Conservation (phyloP, 768 basidiomycete genomes). For the Pleurotus sapidus region DNA sequence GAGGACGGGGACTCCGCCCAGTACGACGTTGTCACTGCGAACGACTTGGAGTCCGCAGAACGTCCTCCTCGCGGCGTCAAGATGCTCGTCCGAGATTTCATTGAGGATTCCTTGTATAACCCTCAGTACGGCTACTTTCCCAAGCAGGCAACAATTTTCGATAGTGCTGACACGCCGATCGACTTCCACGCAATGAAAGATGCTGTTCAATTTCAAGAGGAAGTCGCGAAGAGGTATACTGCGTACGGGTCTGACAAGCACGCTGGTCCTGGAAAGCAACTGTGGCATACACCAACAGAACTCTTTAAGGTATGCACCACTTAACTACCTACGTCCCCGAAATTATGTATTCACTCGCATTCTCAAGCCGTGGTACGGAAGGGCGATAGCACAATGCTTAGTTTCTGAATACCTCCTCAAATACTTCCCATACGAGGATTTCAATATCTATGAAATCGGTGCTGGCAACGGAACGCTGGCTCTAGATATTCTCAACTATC, state of each 20-base stretch:
- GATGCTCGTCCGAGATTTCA: constrained; percentile 95
- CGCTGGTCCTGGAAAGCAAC: constrained; percentile 77
- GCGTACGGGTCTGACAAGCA: constrained; percentile 60
- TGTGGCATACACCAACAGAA: constrained; percentile 99
- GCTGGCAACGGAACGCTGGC: constrained; percentile 98
- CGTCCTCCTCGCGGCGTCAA: constrained; percentile 78
- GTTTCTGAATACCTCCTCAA: constrained; percentile 91
- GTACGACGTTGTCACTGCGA: constrained; percentile 63
- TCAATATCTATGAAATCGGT: constrained; percentile 95
- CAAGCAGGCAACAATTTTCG: constrained; percentile 88
- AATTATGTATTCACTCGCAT: not conserved
- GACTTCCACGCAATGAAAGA: constrained; percentile 69
- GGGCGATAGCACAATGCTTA: constrained; percentile 85
- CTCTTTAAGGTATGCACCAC: constrained; percentile 78
- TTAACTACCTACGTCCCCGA: not conserved
- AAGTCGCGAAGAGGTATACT: constrained; percentile 74
- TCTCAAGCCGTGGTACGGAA: constrained; percentile 88
- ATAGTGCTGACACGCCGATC: constrained; percentile 54
- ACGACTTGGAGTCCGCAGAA: constrained; percentile 52
- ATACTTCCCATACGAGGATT: constrained; percentile 94
- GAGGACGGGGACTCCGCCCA: constrained; percentile 37
- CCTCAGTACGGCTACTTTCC: constrained; percentile 98
- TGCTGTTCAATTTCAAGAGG: constrained; percentile 74
- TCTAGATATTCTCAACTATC: constrained; percentile 78
- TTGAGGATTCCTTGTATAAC: constrained; percentile 96